phyloP scores from a whole-genome alignment of 2,329 filamentous ascomycete species.

The Trichoderma atrobrunneum region DNA sequence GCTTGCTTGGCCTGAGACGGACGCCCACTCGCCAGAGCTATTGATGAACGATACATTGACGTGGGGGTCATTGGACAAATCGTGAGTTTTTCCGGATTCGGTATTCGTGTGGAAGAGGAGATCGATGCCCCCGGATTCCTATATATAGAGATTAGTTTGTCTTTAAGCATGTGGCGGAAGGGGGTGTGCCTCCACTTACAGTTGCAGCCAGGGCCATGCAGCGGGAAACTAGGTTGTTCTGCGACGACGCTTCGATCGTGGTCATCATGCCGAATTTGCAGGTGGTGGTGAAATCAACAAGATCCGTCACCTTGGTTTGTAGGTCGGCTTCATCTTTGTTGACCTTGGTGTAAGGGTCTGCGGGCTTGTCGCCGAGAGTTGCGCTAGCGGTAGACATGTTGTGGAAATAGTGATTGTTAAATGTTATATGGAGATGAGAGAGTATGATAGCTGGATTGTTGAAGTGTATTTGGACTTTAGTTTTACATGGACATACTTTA shows the following conservation, averaged over 20 bases:
- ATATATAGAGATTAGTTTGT: background rate
- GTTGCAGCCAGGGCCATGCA: conserved; percentile 83
- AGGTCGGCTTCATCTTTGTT: conserved; percentile 61
- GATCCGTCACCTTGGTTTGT: conserved; percentile 72
- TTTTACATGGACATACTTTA: background rate
- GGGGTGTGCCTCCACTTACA: conserved; percentile 43
- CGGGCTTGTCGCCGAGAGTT: conserved; percentile 58
- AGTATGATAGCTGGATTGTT: background rate
- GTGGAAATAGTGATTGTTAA: conserved; percentile 12
- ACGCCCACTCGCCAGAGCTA: conserved; percentile 77
- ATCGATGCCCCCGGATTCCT: conserved; percentile 78
- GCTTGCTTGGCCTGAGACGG: conserved; percentile 69
- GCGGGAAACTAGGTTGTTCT: conserved; percentile 68
- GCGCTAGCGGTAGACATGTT: conserved; percentile 51
- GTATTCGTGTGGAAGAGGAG: conserved; percentile 91
- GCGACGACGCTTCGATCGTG: conserved; percentile 61
- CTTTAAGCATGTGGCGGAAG: background rate
- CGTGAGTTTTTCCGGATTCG: conserved; percentile 82
- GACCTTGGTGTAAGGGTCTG: conserved; percentile 79
- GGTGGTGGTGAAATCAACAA: conserved; percentile 66
- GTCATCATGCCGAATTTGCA: conserved; percentile 90
- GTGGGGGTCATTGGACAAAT: conserved; percentile 67
- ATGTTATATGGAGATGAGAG: background rate
- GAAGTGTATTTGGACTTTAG: background rate
- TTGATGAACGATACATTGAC: conserved; percentile 83